Evolutionary conservation across 2,329 filamentous ascomycete genomes (phyloP).

Genomic region (Fusarium torulosum): DNA sequence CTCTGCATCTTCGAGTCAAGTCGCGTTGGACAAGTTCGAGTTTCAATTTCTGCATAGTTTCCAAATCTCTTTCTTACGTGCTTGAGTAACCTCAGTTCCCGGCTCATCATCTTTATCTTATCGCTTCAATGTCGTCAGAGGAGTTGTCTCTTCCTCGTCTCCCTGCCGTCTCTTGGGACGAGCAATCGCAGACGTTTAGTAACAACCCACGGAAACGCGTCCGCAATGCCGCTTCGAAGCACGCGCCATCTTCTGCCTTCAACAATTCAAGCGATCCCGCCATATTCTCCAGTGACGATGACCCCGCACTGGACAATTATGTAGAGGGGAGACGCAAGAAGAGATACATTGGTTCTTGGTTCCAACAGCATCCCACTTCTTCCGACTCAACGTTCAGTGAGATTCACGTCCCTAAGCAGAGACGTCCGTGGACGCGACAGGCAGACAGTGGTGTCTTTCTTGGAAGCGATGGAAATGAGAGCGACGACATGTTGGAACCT

Average conservation of each 20-base stretch:
- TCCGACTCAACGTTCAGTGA: slow-evolving; percentile 63
- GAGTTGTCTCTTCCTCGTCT: slow-evolving; percentile 58
- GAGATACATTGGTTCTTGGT: slow-evolving; percentile 77
- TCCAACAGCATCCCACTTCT: slow-evolving; percentile 67
- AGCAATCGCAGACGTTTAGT: slow-evolving; percentile 55
- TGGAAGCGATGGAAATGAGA: slow-evolving; percentile 68
- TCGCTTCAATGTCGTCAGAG: slow-evolving; percentile 53
- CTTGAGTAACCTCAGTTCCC: slow-evolving; percentile 17
- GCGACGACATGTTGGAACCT: slow-evolving; percentile 55
- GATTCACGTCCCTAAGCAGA: slow-evolving; percentile 55
- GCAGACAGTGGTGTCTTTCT: slow-evolving; percentile 78
- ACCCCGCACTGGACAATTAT: slow-evolving; percentile 75
- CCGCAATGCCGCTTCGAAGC: slow-evolving; percentile 47
- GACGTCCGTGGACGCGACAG: slow-evolving; percentile 68
- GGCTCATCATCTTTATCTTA: slow-evolving; percentile 3
- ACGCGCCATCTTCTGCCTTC: slow-evolving; percentile 53
- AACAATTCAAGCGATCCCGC: slow-evolving; percentile 79
- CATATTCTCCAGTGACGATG: slow-evolving; percentile 79
- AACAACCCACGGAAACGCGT: slow-evolving; percentile 58
- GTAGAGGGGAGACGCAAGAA: slow-evolving; percentile 68
- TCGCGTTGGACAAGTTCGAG: slow-evolving; percentile 29
- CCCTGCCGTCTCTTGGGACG: slow-evolving; percentile 56
- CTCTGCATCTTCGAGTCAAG: slow-evolving; percentile 31
- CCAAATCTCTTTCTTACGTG: slow-evolving; percentile 10
- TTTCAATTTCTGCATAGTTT: slow-evolving; percentile 18